phyloP scores from a whole-genome alignment of 352 stramenopile species.

The Globisporangium irregulare region DNA sequence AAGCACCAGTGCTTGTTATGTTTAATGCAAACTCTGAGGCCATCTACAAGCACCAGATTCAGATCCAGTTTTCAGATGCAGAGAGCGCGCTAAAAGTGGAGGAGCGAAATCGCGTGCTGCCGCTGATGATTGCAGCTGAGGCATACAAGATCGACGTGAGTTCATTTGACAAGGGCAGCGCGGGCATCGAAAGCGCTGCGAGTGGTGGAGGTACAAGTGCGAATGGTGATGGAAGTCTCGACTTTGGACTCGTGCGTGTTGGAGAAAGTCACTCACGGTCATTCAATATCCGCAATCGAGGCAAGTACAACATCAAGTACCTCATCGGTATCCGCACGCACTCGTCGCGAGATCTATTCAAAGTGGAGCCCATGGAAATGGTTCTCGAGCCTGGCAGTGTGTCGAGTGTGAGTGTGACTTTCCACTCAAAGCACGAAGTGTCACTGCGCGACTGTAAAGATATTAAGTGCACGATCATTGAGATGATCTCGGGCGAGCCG shows the following conservation, averaged over 20 bases:
- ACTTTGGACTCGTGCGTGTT: constrained; percentile 93
- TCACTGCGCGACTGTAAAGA: constrained; percentile 89
- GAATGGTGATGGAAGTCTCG: constrained; percentile 63
- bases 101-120: constrained; percentile 30
- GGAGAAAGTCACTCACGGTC: constrained; percentile 74
- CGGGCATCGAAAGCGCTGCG: constrained; percentile 6
- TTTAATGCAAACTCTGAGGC: constrained; percentile 74
- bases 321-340: constrained; percentile 56
- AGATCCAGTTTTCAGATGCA: constrained; percentile 81
- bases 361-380: constrained; percentile 75
- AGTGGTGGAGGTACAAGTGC: constrained; percentile 14
- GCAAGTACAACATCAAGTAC: constrained; percentile 94
- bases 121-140: constrained; percentile 68
- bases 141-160: constrained; percentile 91
- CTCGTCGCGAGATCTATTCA: constrained; percentile 67
- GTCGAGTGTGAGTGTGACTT: constrained; percentile 72
- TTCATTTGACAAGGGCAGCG: constrained; percentile 62
- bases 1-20: constrained; percentile 47
- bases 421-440: constrained; percentile 79
- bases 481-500: constrained; percentile 89
- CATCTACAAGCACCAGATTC: constrained; percentile 56
- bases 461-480: constrained; percentile 90
- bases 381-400: constrained; percentile 70
- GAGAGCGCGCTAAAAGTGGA: constrained; percentile 55
- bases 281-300: constrained; percentile 89